phyloP scores from a whole-genome alignment of 371 early-diverging fungal species.

The Rhizopus stolonifer region DNA sequence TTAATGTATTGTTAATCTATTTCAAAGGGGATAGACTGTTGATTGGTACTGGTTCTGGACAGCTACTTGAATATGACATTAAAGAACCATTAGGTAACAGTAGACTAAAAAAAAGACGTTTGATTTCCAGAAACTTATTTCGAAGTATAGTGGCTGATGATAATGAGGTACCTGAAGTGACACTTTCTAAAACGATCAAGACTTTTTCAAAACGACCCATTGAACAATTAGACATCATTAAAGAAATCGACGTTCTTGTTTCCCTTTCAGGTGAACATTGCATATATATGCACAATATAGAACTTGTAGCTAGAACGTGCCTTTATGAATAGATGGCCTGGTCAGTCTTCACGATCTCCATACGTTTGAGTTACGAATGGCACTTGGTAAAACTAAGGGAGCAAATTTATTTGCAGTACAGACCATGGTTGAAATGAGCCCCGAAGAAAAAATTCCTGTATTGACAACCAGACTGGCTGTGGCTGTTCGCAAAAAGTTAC shows the following conservation, averaged over 20 bases:
- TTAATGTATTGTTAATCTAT: neutral
- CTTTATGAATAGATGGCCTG: slow-evolving; percentile 52
- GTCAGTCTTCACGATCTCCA: slow-evolving; percentile 77
- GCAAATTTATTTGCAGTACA: slow-evolving; percentile 75
- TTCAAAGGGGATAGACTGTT: slow-evolving; percentile 67
- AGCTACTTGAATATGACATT: slow-evolving; percentile 68
- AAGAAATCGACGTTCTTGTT: slow-evolving; percentile 75
- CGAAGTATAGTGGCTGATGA: slow-evolving; percentile 48
- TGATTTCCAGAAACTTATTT: neutral
- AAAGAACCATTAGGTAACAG: slow-evolving; percentile 60
- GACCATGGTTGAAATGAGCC: slow-evolving; percentile 66
- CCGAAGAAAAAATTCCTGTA: slow-evolving; percentile 64
- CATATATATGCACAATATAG: neutral
- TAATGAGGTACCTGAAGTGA: slow-evolving; percentile 53
- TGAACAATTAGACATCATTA: slow-evolving; percentile 77
- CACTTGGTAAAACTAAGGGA: slow-evolving; percentile 70
- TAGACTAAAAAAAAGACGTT: too few species aligned
- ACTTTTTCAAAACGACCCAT: slow-evolving; percentile 70
- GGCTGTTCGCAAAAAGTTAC: slow-evolving; percentile 65
- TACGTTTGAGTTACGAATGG: slow-evolving; percentile 66
- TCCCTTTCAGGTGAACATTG: slow-evolving; percentile 72
- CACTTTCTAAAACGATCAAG: slow-evolving; percentile 66
- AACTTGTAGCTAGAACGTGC: neutral
- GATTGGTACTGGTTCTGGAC: slow-evolving; percentile 71
- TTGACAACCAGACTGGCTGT: slow-evolving; percentile 77